These are phyloP conservation scores for Urostyla sp. DNA, from an alignment of 73 alveolate species.

Conservation along the genomic window DNA sequence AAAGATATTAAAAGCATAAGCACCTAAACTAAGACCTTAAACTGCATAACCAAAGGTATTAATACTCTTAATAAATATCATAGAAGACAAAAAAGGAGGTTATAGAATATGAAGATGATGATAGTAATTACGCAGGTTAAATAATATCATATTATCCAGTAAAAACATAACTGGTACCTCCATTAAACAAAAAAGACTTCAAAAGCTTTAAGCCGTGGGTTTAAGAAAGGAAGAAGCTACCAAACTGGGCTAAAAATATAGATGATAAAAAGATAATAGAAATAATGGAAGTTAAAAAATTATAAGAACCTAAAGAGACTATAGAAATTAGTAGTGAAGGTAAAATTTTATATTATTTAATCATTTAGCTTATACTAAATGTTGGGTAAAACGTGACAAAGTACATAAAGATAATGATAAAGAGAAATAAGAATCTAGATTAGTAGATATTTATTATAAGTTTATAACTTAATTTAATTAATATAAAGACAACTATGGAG, in stretches of 20 bases:
- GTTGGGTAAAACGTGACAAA: not conserved
- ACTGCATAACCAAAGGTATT: too few species aligned
- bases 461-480: conserved; percentile 5
- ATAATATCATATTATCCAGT: too few species aligned
- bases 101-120: too few species aligned
- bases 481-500: conserved; percentile 12
- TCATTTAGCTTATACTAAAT: not conserved
- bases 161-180: conserved; percentile 2
- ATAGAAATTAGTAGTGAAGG: not conserved
- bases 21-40: too few species aligned
- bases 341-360: not conserved
- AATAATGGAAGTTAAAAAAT: not conserved
- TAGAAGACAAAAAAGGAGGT: too few species aligned
- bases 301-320: not conserved
- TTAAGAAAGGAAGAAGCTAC: conserved; percentile 6
- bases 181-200: conserved; percentile 14
- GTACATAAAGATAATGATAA: not conserved
- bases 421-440: not conserved
- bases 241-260: conserved; percentile 34
- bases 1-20: too few species aligned
- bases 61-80: too few species aligned
- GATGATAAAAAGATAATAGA: conserved; percentile 14
- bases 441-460: conserved; percentile 15
- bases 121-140: too few species aligned
- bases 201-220: conserved; percentile 32